These are phyloP conservation scores for Diaporthe ilicicola DNA, from an alignment of 2,329 filamentous ascomycete genomes.

Conservation along the genomic window DNA sequence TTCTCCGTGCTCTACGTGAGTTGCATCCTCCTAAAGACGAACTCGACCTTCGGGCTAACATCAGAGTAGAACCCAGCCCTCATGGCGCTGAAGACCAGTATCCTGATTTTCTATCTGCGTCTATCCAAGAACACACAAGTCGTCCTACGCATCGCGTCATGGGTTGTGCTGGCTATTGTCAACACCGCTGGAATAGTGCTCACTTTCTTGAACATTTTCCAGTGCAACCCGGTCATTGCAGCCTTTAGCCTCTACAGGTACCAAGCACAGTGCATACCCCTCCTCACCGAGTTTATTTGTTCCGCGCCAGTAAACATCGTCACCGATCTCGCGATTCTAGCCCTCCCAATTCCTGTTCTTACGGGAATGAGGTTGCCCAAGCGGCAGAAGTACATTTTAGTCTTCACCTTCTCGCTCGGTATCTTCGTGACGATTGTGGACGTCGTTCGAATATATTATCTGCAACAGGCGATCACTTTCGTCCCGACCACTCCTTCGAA, in stretches of 20 bases:
- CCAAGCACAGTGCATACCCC: slow-evolving; percentile 59
- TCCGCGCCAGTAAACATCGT: slow-evolving; percentile 92
- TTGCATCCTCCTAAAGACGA: slow-evolving; percentile 14
- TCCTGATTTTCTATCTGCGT: slow-evolving; percentile 88
- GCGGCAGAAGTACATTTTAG: slow-evolving; percentile 87
- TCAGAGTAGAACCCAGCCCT: slow-evolving; percentile 79
- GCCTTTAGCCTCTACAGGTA: slow-evolving; percentile 62
- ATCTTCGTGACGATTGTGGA: slow-evolving; percentile 90
- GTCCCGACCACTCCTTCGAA: slow-evolving; percentile 48
- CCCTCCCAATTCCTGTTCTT: slow-evolving; percentile 87
- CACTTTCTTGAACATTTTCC: slow-evolving; percentile 87
- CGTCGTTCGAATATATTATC: slow-evolving; percentile 87
- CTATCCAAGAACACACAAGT: slow-evolving; percentile 80
- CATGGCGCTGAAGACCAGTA: slow-evolving; percentile 93
- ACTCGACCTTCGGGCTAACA: slow-evolving; percentile 26
- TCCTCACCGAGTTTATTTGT: slow-evolving; percentile 71
- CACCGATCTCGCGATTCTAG: slow-evolving; percentile 86
- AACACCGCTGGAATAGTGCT: slow-evolving; percentile 81
- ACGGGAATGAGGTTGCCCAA: slow-evolving; percentile 85
- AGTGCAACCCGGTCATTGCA: slow-evolving; percentile 79
- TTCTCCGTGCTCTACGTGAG: slow-evolving; percentile 71
- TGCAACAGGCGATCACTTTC: slow-evolving; percentile 74
- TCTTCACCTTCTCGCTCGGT: slow-evolving; percentile 86
- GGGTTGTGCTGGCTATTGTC: slow-evolving; percentile 78
- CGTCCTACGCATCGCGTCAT: slow-evolving; percentile 83